Evolutionary conservation across 805 yeast species (phyloP), one percentile per base, ranked within the genome.

Genomic region (Wickerhamomyces subpelliculosus): DNA sequence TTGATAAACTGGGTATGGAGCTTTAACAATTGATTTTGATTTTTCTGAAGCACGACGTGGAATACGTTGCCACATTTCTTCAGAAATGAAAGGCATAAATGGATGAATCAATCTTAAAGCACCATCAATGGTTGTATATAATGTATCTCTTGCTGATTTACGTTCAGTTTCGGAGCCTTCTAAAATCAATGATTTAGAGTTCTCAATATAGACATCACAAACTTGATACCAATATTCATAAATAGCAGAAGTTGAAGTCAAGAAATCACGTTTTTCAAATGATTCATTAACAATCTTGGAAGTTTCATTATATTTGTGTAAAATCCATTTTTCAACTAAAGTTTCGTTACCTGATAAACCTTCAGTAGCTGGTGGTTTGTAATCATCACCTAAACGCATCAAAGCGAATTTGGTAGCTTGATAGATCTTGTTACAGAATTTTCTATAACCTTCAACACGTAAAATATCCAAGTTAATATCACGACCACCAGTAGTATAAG

Each of bases 371-470:
- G 95, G 85, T 38, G 98, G 97, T 41, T 64, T 60, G 64, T 86
- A 93, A 58, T 80, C 95, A 21, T 76, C 84, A 44, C 97, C 97
- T 46, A 93, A 73, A 62, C 94, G 80, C 79, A 89, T 79, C 65
- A 93, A 70, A 31, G 88, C 97, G 58, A 93, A 93, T 69, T 93
- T 93, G 45, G 97, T 89, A 38, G 98, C 98, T 70, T 93, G 97
- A 74, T 87, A 93, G 54, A 93, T 93, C 79, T 93, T 93, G 80
- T 93, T 93, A 73, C 98, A 88, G 84, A 93, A 93, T 75, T 93
- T 93, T 68, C 98, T 80, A 80, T 93, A 93, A 57, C 97, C 98
- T 62, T 93, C 97, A 50, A 93, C 96, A 68, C 97, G 84, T 61
- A 87, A 70, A 52, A 93, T 88, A 61, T 93, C 97, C 61, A 93